Conservation (phyloP, 768 basidiomycete species). For the Suillus plorans region DNA sequence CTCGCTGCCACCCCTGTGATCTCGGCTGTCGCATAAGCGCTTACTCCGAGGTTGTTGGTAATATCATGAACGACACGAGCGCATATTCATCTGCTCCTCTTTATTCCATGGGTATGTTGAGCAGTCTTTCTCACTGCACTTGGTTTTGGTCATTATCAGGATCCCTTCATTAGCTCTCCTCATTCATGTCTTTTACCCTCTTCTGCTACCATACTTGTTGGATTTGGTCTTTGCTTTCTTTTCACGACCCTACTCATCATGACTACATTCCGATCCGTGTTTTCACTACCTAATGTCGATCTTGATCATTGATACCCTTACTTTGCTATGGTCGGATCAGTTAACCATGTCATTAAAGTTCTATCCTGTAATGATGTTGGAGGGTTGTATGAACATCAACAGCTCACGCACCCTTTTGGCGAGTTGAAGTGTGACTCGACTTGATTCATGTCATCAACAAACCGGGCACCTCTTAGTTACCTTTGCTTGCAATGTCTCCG, state of each 20-base stretch:
- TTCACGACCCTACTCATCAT: slow-evolving; percentile 59
- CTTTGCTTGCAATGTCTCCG: slow-evolving; percentile 58
- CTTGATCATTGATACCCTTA: slow-evolving; percentile 55
- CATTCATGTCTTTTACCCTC: slow-evolving; percentile 36
- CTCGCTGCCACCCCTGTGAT: slow-evolving; percentile 66
- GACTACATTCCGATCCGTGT: slow-evolving; percentile 60
- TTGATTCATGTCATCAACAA: slow-evolving; percentile 2
- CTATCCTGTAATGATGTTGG: slow-evolving; percentile 31
- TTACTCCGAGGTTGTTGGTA: slow-evolving; percentile 19
- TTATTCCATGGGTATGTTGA: slow-evolving; percentile 36
- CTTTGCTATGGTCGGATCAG: slow-evolving; percentile 30
- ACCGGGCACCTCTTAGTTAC: slow-evolving; percentile 7
- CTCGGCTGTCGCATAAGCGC: slow-evolving; percentile 73
- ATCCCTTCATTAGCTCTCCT: slow-evolving; percentile 30
- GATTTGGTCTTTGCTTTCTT: slow-evolving; percentile 58
- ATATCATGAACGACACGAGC: slow-evolving; percentile 47
- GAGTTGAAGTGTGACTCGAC: slow-evolving; percentile 24
- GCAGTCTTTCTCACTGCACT: slow-evolving; percentile 34
- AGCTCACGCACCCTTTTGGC: neutral
- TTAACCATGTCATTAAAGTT: slow-evolving; percentile 31
- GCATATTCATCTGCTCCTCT: slow-evolving; percentile 32
- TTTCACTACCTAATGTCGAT: slow-evolving; percentile 68
- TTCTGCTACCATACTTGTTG: slow-evolving; percentile 48
- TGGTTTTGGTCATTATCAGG: slow-evolving; percentile 34
- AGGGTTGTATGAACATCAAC: slow-evolving; percentile 10